Conservation (phyloP, 306 rosid genomes). For the Vigna trinervia region DNA sequence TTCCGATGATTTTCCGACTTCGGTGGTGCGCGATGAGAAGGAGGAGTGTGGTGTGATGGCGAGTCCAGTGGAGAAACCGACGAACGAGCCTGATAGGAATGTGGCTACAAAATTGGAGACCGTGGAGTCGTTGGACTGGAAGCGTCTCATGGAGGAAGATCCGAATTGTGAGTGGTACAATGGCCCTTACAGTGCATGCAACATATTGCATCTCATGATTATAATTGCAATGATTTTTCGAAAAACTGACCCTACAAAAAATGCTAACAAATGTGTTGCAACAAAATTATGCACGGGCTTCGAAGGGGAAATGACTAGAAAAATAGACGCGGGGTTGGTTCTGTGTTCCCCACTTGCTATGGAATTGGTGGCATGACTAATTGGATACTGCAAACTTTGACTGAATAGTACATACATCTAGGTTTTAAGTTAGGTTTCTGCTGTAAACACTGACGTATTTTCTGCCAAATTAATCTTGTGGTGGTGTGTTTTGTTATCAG, state of each 20-base stretch:
- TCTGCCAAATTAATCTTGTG: constrained; percentile 28
- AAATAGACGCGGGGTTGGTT: constrained; percentile 33
- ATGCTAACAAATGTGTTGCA: background rate
- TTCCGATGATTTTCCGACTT: constrained; percentile 51
- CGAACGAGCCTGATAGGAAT: constrained; percentile 56
- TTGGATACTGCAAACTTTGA: background rate
- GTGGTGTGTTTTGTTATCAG: constrained; percentile 54
- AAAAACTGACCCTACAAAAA: background rate
- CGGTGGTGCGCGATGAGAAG: constrained; percentile 19
- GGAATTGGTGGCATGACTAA: constrained; percentile 2
- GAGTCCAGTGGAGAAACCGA: constrained; percentile 55
- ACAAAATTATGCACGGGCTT: constrained; percentile 30
- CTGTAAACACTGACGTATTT: background rate
- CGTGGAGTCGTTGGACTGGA: constrained; percentile 84
- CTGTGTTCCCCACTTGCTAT: constrained; percentile 14
- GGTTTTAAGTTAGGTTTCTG: background rate
- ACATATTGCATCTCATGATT: constrained; percentile 13
- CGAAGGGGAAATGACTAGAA: constrained; percentile 14
- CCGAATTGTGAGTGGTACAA: constrained; percentile 73
- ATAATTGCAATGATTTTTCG: constrained; percentile 1
- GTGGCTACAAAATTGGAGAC: constrained; percentile 56
- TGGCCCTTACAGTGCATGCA: constrained; percentile 40
- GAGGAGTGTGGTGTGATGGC: constrained; percentile 52
- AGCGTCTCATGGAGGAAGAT: constrained; percentile 84
- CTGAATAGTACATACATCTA: background rate